Conservation (phyloP, 2,329 filamentous ascomycete genomes). For the Ciborinia camelliae region DNA sequence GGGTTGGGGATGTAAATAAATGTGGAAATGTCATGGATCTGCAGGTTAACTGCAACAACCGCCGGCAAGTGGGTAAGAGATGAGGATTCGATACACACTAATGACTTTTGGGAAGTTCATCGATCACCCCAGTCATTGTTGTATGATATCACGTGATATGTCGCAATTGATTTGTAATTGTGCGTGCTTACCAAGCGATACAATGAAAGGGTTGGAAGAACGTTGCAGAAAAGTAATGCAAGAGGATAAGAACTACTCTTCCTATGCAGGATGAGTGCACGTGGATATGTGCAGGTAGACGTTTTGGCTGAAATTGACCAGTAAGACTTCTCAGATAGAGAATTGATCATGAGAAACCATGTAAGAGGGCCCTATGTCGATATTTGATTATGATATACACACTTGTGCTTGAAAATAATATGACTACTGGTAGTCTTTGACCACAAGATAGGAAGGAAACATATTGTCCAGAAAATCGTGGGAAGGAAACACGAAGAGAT, state of each 20-base stretch:
- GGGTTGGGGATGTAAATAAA: conserved; percentile 11
- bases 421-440: not conserved
- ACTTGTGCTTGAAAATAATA: conserved; percentile 1
- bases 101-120: not conserved
- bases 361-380: conserved; percentile 5
- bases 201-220: not conserved
- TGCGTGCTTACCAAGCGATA: conserved; percentile 19
- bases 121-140: not conserved
- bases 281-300: conserved; percentile 6
- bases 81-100: conserved; percentile 16
- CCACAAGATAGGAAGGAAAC: not conserved
- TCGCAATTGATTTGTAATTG: conserved; percentile 25
- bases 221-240: conserved; percentile 9
- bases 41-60: conserved; percentile 11
- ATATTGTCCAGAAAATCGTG: not conserved
- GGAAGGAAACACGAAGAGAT: not conserved
- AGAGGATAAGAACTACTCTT: conserved; percentile 11
- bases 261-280: conserved; percentile 4
- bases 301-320: conserved; percentile 2
- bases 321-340: conserved; percentile 4
- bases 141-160: conserved; percentile 32
- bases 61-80: conserved; percentile 7
- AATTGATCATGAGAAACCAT: conserved; percentile 5
- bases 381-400: conserved; percentile 5
- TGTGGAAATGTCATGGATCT: conserved; percentile 14